Base-by-base conservation (phyloP, 2,329 filamentous ascomycete species). In the Nannizziopsis arthrosporioides region DNA sequence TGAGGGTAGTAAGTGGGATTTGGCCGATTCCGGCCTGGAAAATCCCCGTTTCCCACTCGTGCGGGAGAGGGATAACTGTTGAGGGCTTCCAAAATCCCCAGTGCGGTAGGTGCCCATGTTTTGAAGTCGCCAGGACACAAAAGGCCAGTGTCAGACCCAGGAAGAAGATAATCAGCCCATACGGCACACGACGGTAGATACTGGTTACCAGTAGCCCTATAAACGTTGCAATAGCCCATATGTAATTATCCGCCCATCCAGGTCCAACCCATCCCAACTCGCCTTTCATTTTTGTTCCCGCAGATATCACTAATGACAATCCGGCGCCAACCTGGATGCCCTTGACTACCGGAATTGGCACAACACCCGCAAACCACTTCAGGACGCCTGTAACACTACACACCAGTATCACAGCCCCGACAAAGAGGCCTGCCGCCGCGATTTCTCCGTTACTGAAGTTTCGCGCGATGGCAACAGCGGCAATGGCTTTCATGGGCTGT, bases 311-410 rank as follows among this genome's bases (percentile, higher is more conserved):
- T 12, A 96, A 75, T 12, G 84, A 87, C 42, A 96, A 71, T 1
- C 90, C 90, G 3, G 90, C 90, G 34, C 90, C 90, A 42, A 95
- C 79, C 66, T 96, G 92, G 55, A 96, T 95, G 27, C 90, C 90
- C 62, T 94, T 94, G 46, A 96, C 82, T 0, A 96, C 84, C 0
- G 89, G 85, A 11, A 89, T 78, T 0, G 90, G 90, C 7, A 93
- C 83, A 11, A 81, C 72, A n/a, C 72, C 68, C 7, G 84, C 81
- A 44, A 86, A 80, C 74, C 80, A 83, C 49, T 74, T 74, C 30
- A 95, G 71, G n/a, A 92, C 67, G 0, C 90, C 86, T 0, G 87
- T 93, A 3, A 81, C 61, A 59, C 84, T 89, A 62, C 95, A 80
- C 1, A 93, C 5, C 7, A 90, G 73, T 7, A 95, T 82, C 17